These are phyloP conservation scores for Iris pallida DNA, from an alignment of 116 monocot species.

Conservation along the genomic window DNA sequence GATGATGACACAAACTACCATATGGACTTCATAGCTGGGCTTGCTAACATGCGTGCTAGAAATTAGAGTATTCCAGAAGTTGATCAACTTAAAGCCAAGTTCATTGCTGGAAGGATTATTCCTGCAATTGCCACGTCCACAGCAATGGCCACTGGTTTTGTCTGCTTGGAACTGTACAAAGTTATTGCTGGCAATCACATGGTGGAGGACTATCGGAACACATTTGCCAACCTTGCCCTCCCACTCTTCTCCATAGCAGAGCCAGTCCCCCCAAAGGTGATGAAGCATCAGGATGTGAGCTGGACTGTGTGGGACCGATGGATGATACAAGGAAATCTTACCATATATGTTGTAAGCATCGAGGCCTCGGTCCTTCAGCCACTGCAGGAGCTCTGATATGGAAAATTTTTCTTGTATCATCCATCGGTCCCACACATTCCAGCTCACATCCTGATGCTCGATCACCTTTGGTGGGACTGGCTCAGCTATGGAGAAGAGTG, in stretches of 20 bases:
- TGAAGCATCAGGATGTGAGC: constrained; percentile 9
- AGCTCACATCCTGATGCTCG: constrained; percentile 10
- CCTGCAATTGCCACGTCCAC: constrained; percentile 58
- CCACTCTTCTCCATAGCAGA: constrained; percentile 14
- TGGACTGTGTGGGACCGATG: constrained; percentile 21
- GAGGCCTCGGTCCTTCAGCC: constrained; percentile 37
- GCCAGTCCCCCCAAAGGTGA: constrained; percentile 8
- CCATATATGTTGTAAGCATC: constrained; percentile 46
- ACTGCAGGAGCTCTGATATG: constrained; percentile 41
- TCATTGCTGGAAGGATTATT: constrained; percentile 57
- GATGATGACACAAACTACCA: constrained; percentile 54
- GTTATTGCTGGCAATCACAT: no score
- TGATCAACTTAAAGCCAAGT: no score
- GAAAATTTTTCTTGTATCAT: constrained; percentile 1
- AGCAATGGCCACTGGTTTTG: constrained; percentile 50
- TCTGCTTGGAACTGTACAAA: no score
- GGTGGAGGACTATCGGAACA: no score
- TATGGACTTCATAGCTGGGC: constrained; percentile 52
- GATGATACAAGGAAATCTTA: constrained; percentile 6
- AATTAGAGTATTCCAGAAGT: constrained; percentile 65
- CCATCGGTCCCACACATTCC: constrained; percentile 20
- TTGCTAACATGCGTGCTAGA: constrained; percentile 62
- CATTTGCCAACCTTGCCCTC: no score
- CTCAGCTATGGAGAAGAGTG: constrained; percentile 12
- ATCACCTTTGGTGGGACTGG: constrained; percentile 10